Evolutionary conservation across 352 stramenopile species (phyloP).

Genomic region (Phytophthora litchii): DNA sequence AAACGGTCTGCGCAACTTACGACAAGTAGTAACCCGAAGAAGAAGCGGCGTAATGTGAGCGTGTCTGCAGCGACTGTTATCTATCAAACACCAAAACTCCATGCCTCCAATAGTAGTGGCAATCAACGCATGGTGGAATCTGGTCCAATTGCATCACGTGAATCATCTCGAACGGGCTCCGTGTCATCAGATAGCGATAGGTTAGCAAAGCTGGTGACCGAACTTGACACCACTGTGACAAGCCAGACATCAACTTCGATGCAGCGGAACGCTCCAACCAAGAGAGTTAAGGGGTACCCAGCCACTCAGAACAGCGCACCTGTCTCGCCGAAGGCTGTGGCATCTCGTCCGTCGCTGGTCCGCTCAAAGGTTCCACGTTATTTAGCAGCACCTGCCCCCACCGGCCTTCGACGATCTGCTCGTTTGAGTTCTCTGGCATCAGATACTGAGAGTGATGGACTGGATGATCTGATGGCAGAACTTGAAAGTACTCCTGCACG

Average conservation of each 20-base stretch:
- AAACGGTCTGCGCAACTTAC: constrained; percentile 10
- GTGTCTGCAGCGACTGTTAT: not conserved
- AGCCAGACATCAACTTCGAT: not conserved
- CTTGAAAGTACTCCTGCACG: constrained; percentile 29
- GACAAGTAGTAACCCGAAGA: constrained; percentile 21
- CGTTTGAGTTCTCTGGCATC: constrained; percentile 43
- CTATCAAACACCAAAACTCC: not conserved
- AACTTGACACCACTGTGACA: constrained; percentile 36
- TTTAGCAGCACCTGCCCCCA: not conserved
- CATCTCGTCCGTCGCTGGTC: not conserved
- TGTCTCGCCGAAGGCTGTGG: constrained; percentile 1
- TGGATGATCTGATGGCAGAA: constrained; percentile 57
- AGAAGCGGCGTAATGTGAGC: constrained; percentile 9
- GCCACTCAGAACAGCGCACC: constrained; percentile 3
- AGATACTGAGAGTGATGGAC: constrained; percentile 52
- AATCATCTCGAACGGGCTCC: constrained; percentile 20
- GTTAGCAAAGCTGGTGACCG: constrained; percentile 48
- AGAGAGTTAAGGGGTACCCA: constrained; percentile 1
- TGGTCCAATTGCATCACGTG: constrained; percentile 1
- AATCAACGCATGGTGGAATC: constrained; percentile 9
- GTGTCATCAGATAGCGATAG: constrained; percentile 50
- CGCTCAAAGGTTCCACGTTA: not conserved
- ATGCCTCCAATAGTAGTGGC: not conserved
- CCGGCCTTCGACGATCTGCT: constrained; percentile 23
- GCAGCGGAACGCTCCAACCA: not conserved